Evolutionary conservation across 441 rosid genomes (phyloP), one percentile per base, ranked within the genome.

Genomic region (Erodium texanum): DNA sequence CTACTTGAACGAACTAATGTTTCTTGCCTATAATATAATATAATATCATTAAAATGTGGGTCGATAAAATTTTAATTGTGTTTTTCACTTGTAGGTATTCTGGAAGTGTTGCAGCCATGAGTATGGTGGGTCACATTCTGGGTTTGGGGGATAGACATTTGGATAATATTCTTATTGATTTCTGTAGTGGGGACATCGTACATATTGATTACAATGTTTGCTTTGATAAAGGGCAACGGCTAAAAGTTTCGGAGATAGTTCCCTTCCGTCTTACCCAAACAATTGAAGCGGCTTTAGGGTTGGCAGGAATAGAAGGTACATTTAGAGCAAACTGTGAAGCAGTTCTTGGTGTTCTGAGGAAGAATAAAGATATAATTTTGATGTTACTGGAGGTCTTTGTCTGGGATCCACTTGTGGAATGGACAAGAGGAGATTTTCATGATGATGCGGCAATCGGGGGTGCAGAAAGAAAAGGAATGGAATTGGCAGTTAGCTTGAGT

Each of bases 401-500:
- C 68, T 94, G 99, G 99, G 97, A 94, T 82, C 99, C 99, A 67
- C 94, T 94, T 68, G 83, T 94, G 71, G 99, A 94, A 82, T 94
- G 99, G 98, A 94, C 98, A 62, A 84, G 97, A 71, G 99, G 88
- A 69, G 96, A 94, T 81, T 92, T 90, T 78, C 99, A 88, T 67
- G 97, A 94, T 85, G 99, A 89, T 75, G 96, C 97, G 73, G 97
- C 97, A 67, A 92, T 92, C 81, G 97, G 89, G 70, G 97, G 97
- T 73, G 97, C 88, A 82, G 99, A 94, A 85, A 89, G 99, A 80
- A 94, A 91, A 81, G 97, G 97, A 77, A 94, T 94, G 99, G 99
- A 94, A 80, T 79, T 92, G 77, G 97, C 99, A 8, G 97, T 94
- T 78, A 89, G 97, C 86, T 85, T 94, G 88, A 94, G 97, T 83